phyloP scores from a whole-genome alignment of 805 yeast species.

The Cyberlindnera lachancei region DNA sequence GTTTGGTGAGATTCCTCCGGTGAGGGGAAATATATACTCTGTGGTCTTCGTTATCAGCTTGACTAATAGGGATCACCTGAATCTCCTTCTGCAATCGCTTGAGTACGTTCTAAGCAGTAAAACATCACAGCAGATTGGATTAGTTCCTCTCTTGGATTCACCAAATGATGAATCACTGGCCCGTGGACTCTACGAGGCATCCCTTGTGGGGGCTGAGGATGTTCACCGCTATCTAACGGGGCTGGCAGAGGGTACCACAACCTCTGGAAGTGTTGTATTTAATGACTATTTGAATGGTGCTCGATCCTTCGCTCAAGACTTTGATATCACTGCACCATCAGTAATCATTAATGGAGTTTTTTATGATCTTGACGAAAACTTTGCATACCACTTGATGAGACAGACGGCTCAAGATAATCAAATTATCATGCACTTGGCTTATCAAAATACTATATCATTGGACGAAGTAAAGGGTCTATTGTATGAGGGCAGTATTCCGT shows the following conservation, averaged over 20 bases:
- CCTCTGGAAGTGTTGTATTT: constrained; percentile 2
- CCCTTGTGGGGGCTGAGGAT: constrained; percentile 11
- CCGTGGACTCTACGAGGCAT: constrained; percentile 14
- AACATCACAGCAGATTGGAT: constrained; percentile 74
- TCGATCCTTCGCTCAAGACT: constrained; percentile 24
- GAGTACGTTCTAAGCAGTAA: constrained; percentile 44
- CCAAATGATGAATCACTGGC: constrained; percentile 14
- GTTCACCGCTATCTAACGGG: constrained; percentile 14
- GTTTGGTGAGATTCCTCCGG: constrained; percentile 60
- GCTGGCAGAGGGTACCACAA: background rate
- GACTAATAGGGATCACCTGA: constrained; percentile 42
- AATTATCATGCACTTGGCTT: constrained; percentile 17
- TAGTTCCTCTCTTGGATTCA: constrained; percentile 50
- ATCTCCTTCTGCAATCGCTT: constrained; percentile 41
- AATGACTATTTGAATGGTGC: constrained; percentile 15
- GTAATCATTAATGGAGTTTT: constrained; percentile 72
- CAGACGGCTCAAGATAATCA: constrained; percentile 50
- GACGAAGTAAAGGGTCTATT: constrained; percentile 31
- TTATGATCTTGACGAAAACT: constrained; percentile 39
- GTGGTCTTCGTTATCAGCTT: constrained; percentile 62
- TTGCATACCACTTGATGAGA: constrained; percentile 47
- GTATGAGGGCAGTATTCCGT: constrained; percentile 31
- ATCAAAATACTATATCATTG: constrained; percentile 19
- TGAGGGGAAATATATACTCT: constrained; percentile 70
- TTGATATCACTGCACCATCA: constrained; percentile 40